Evolutionary conservation across 768 basidiomycete species (phyloP).

Genomic region (Mycena sanguinolenta): DNA sequence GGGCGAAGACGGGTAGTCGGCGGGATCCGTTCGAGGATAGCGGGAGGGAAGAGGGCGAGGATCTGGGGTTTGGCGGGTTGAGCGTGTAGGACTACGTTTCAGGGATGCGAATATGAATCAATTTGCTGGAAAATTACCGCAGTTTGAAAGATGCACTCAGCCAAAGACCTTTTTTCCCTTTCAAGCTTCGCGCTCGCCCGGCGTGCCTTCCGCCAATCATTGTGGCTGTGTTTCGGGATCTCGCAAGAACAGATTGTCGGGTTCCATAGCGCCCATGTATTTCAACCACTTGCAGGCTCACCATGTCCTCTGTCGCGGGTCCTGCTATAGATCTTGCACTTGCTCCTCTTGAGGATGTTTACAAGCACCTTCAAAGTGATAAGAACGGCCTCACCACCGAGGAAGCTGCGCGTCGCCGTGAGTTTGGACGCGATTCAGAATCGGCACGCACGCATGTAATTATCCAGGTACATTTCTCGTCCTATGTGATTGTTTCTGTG

Average conservation of each 20-base stretch:
- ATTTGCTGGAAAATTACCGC: neutral
- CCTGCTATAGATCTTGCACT: constrained; percentile 85
- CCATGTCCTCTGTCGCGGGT: neutral
- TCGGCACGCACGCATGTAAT: constrained; percentile 86
- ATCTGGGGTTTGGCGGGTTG: constrained; percentile 56
- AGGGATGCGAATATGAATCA: neutral
- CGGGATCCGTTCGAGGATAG: constrained; percentile 80
- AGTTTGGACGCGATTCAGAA: constrained; percentile 93
- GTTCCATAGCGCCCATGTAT: no score
- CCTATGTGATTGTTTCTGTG: neutral
- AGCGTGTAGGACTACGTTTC: neutral
- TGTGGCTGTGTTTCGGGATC: no score
- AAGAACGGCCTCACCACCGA: constrained; percentile 80
- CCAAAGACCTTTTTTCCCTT: no score
- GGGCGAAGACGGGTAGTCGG: constrained; percentile 83
- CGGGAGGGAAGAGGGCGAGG: constrained; percentile 44
- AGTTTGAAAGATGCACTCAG: no score
- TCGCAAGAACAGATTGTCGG: no score
- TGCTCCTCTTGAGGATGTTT: constrained; percentile 94
- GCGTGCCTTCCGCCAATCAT: no score
- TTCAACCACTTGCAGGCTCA: no score
- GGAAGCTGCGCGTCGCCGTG: constrained; percentile 87
- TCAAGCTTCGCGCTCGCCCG: no score
- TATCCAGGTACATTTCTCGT: constrained; percentile 71
- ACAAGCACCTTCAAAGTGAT: constrained; percentile 91